phyloP scores from a whole-genome alignment of 257 asterid genomes.

The Penstemon barbatus region DNA sequence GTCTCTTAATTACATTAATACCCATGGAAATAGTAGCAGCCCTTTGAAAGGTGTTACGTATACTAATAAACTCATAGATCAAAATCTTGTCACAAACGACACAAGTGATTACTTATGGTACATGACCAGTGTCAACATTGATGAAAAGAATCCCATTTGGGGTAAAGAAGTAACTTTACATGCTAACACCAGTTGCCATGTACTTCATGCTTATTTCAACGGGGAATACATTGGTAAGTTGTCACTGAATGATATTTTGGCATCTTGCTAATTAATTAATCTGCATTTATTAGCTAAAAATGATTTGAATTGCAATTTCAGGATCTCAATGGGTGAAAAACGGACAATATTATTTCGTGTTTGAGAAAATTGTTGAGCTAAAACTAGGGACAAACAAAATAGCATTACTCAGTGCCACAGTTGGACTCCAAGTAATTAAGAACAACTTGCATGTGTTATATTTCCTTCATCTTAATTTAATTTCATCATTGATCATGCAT shows the following conservation, averaged over 20 bases:
- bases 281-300: no score
- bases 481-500: background rate
- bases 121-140: constrained; percentile 42
- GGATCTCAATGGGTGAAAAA: constrained; percentile 59
- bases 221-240: constrained; percentile 39
- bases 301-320: background rate
- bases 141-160: constrained; percentile 33
- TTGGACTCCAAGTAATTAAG: constrained; percentile 46
- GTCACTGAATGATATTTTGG: no score
- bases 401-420: constrained; percentile 62
- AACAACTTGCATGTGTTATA: no score
- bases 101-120: constrained; percentile 53
- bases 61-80: constrained; percentile 39
- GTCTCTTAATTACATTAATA: constrained; percentile 18
- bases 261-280: no score
- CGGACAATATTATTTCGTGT: constrained; percentile 27
- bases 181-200: constrained; percentile 35
- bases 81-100: constrained; percentile 46
- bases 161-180: constrained; percentile 32
- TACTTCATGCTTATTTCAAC: constrained; percentile 48
- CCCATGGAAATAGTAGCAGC: background rate
- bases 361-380: constrained; percentile 42
- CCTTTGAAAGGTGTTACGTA: constrained; percentile 1
- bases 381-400: constrained; percentile 55
- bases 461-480: background rate